Base-by-base conservation (phyloP, 192 early-diverging fungal genomes). In the Pilobolus umbonatus region DNA sequence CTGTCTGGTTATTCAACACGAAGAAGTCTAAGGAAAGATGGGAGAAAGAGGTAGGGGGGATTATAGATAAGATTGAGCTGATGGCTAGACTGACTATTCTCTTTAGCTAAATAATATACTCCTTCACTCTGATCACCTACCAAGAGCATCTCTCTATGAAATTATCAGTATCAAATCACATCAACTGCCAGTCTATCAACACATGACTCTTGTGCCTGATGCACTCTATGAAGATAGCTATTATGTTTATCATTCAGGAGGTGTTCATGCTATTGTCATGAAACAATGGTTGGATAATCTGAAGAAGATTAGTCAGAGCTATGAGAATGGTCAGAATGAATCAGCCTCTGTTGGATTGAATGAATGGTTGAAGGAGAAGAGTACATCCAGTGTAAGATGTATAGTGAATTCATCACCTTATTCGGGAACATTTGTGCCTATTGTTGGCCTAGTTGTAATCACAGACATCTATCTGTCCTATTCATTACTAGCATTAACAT, bases 381-480 rank as follows among this genome's bases (percentile, higher is more conserved):
- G 61, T 51, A 56, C 64, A 56, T 60, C 60, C 30, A 22, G 48
- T 24, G 36, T 57, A 55, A 15, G 38, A 24, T 58, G 39, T 46
- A 26, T 64, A 19, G 51, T 51, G 1, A 36, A 57, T 4, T 59
- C 69, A 5, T 31, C 58, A 21, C 71, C 55, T 45, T 36, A 55
- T 10, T 32, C 38, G 51, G 28, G 30, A 57, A 76, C 75, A 36
- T 46, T 62, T 9, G 71, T 68, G 8, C 80, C 66, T 40, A 68
- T 88, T 32, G 67, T 85, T 59, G 90, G 88, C 12, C 69, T 81
- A 6, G 71, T 67, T 2, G 60, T 83, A 8, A 58, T 90, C 4
- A 78, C 77, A 3, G 88, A 89, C 45, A 54, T 78, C 2, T 90
- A 83, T 47, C 69, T 92, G 30, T 85, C 87, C n/a, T 87, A 88